These are phyloP conservation scores for Aspergillus sclerotiicarbonarius DNA, from an alignment of 495 filamentous ascomycete genomes.

Conservation along the genomic window DNA sequence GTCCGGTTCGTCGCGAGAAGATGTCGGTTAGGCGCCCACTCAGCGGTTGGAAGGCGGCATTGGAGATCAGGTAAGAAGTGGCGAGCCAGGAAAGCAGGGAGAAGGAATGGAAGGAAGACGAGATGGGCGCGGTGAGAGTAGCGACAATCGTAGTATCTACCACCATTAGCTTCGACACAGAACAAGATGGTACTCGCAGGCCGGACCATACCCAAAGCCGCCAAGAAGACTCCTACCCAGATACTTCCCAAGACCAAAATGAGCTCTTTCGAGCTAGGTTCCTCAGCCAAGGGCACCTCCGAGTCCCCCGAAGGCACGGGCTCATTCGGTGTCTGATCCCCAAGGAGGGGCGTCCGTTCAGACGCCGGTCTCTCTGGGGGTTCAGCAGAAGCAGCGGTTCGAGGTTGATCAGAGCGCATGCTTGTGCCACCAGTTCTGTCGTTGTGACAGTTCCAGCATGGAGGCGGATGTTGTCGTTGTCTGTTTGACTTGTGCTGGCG, in stretches of 20 bases:
- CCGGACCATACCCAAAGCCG: conserved; percentile 58
- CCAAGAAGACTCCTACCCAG: conserved; percentile 81
- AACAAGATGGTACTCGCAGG: not conserved
- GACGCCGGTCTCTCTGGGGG: conserved; percentile 22
- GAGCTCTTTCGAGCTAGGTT: conserved; percentile 43
- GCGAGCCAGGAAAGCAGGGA: conserved; percentile 89
- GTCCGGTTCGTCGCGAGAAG: conserved; percentile 71
- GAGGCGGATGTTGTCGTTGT: not conserved
- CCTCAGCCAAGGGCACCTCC: conserved; percentile 30
- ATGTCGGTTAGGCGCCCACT: conserved; percentile 88
- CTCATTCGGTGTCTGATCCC: conserved; percentile 20
- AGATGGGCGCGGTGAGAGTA: conserved; percentile 81
- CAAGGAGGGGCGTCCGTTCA: conserved; percentile 43
- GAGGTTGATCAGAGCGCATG: conserved; percentile 11
- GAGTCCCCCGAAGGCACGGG: conserved; percentile 16
- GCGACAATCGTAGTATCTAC: conserved; percentile 79
- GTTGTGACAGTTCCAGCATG: not conserved
- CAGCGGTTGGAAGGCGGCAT: conserved; percentile 82
- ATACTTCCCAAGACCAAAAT: conserved; percentile 47
- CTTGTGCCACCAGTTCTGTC: not conserved
- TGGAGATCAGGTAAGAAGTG: conserved; percentile 84
- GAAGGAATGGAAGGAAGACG: conserved; percentile 78
- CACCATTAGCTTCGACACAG: conserved; percentile 5
- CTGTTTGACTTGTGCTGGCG: not conserved
- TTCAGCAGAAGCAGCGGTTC: conserved; percentile 4